Evolutionary conservation across 176 grass and related monocot genomes (phyloP).

Genomic region (Leersia perrieri): DNA sequence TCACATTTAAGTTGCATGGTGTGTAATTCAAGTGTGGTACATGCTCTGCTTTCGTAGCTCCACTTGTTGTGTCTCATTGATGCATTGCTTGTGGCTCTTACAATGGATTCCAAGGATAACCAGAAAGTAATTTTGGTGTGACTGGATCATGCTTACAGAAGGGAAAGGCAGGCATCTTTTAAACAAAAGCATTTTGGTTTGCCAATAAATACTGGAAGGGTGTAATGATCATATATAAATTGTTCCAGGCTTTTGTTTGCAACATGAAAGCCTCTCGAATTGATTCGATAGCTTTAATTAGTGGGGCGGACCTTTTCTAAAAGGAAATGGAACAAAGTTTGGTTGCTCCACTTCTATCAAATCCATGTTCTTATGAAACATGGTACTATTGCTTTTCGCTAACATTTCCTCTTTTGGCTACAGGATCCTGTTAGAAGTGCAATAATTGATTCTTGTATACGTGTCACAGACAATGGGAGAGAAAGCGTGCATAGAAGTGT

Average conservation of each 20-base stretch:
- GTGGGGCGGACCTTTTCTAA: background rate
- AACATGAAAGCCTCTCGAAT: background rate
- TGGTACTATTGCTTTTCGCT: conserved; percentile 21
- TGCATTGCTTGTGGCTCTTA: background rate
- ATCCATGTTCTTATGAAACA: conserved; percentile 24
- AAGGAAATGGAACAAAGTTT: background rate
- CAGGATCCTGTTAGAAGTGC: conserved; percentile 94
- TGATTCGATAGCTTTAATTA: conserved; percentile 11
- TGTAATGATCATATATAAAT: background rate
- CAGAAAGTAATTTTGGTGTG: background rate
- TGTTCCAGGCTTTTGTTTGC: conserved; percentile 9
- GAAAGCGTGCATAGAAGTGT: conserved; percentile 87
- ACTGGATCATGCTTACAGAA: background rate
- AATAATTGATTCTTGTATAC: conserved; percentile 72
- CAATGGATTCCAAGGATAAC: background rate
- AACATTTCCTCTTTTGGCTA: conserved; percentile 8
- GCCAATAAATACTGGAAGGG: background rate
- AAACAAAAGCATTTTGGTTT: background rate
- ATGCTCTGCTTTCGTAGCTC: conserved; percentile 1
- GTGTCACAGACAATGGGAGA: conserved; percentile 90
- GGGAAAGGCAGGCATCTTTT: background rate
- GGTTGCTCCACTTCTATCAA: background rate
- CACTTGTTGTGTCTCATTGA: background rate
- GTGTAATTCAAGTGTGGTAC: background rate
- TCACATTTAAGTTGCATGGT: background rate